Evolutionary conservation across 140 eudicot genomes (phyloP).

Genomic region (Stevia rebaudiana): DNA sequence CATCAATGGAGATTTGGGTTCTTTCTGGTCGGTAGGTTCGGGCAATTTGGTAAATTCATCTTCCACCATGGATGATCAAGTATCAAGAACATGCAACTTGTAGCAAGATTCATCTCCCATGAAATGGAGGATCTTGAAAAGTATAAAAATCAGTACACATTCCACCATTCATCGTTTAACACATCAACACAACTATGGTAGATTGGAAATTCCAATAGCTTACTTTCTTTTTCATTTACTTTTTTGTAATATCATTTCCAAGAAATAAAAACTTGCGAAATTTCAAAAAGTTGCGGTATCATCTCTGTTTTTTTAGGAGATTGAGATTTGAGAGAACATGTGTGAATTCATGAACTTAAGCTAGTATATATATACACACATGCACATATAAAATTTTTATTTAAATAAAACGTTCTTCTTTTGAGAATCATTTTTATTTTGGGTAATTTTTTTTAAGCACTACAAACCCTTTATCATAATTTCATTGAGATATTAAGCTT

Average conservation of each 20-base stretch:
- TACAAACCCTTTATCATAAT: too few species aligned
- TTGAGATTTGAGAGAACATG: not conserved
- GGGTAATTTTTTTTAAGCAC: too few species aligned
- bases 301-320: not conserved
- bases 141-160: slow-evolving; percentile 17
- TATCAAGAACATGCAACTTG: slow-evolving; percentile 21
- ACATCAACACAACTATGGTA: slow-evolving; percentile 32
- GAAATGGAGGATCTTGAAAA: slow-evolving; percentile 2
- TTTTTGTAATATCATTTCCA: not conserved
- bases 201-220: not conserved
- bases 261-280: not conserved
- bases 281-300: not conserved
- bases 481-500: too few species aligned
- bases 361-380: not conserved
- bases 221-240: not conserved
- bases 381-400: too few species aligned
- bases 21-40: slow-evolving; percentile 26
- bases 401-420: too few species aligned
- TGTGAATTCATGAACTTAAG: not conserved
- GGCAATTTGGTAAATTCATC: slow-evolving; percentile 23
- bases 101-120: slow-evolving; percentile 3
- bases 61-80: slow-evolving; percentile 22
- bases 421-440: too few species aligned
- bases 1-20: slow-evolving; percentile 25
- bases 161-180: slow-evolving; percentile 20